phyloP scores from a whole-genome alignment of 805 yeast species.

The Lipomyces starkeyi region DNA sequence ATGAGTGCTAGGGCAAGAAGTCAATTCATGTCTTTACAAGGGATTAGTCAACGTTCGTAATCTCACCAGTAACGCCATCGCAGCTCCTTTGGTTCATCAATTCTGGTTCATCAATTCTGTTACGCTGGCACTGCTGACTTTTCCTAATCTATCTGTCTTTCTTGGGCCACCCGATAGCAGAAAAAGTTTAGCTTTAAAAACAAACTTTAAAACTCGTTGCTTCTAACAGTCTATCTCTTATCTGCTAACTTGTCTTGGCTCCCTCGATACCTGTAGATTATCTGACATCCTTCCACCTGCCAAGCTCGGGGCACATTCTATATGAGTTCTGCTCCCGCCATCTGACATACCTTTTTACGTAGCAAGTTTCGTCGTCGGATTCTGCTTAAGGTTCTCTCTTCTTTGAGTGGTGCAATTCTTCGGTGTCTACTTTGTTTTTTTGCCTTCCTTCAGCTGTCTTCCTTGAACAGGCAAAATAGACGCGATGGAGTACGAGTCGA shows the following conservation, averaged over 20 bases:
- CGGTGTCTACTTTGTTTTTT: no score
- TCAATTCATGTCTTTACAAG: background rate
- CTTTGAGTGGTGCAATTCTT: slow-evolving; percentile 3
- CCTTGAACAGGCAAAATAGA: no score
- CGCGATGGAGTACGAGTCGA: no score
- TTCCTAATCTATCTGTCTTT: slow-evolving; percentile 1
- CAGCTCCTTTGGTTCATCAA: slow-evolving; percentile 1
- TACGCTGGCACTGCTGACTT: slow-evolving; percentile 2
- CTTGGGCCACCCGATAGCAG: background rate
- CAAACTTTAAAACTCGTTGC: no score
- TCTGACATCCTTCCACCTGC: background rate
- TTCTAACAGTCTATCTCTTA: no score
- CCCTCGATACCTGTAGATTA: no score
- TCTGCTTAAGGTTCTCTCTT: no score
- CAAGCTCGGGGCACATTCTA: slow-evolving; percentile 10
- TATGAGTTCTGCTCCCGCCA: slow-evolving; percentile 11
- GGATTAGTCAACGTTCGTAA: background rate
- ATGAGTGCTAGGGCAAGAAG: slow-evolving; percentile 8
- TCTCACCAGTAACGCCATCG: slow-evolving; percentile 1
- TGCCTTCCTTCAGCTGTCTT: no score
- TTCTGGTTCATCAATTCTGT: no score
- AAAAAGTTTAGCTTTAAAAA: no score
- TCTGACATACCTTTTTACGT: no score
- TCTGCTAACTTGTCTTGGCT: no score
- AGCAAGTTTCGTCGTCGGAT: background rate